These are phyloP conservation scores for Rhodofomes roseus DNA, from an alignment of 1,284 basidiomycete genomes.

Conservation along the genomic window DNA sequence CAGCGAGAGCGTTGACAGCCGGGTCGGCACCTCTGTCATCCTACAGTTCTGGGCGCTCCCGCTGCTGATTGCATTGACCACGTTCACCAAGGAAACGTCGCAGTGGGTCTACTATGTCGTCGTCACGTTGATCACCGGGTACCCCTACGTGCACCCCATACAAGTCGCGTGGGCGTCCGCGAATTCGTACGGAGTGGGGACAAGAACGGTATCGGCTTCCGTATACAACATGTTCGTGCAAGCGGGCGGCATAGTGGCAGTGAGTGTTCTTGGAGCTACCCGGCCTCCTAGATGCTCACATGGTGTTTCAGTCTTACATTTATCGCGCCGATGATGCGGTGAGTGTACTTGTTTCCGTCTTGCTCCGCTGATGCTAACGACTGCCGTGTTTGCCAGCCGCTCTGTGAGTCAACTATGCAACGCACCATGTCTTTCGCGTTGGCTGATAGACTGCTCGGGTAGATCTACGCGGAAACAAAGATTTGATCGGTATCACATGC, in stretches of 20 bases:
- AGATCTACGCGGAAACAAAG: slow-evolving; percentile 40
- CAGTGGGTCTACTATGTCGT: slow-evolving; percentile 60
- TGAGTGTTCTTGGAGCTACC: slow-evolving; percentile 24
- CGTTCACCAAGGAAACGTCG: slow-evolving; percentile 46
- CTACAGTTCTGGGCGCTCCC: slow-evolving; percentile 62
- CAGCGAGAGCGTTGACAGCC: slow-evolving; percentile 53
- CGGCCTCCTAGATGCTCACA: background rate
- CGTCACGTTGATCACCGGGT: slow-evolving; percentile 53
- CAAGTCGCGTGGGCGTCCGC: slow-evolving; percentile 62
- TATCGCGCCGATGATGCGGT: slow-evolving; percentile 32
- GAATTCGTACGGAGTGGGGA: slow-evolving; percentile 56
- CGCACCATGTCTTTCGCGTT: background rate
- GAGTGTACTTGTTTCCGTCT: background rate
- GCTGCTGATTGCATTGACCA: slow-evolving; percentile 53
- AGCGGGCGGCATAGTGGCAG: slow-evolving; percentile 46
- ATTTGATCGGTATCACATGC: slow-evolving; percentile 31
- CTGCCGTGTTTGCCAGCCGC: slow-evolving; percentile 27
- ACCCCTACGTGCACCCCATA: slow-evolving; percentile 40
- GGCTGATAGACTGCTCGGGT: background rate
- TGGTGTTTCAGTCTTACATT: slow-evolving; percentile 25
- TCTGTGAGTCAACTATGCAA: slow-evolving; percentile 36
- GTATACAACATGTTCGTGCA: slow-evolving; percentile 67
- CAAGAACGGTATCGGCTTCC: slow-evolving; percentile 52
- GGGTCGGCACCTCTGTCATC: slow-evolving; percentile 48
- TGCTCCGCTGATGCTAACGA: background rate